These are phyloP conservation scores for Pseudoneurospora amorphoporcata DNA, from an alignment of 495 filamentous ascomycete genomes.

Conservation along the genomic window DNA sequence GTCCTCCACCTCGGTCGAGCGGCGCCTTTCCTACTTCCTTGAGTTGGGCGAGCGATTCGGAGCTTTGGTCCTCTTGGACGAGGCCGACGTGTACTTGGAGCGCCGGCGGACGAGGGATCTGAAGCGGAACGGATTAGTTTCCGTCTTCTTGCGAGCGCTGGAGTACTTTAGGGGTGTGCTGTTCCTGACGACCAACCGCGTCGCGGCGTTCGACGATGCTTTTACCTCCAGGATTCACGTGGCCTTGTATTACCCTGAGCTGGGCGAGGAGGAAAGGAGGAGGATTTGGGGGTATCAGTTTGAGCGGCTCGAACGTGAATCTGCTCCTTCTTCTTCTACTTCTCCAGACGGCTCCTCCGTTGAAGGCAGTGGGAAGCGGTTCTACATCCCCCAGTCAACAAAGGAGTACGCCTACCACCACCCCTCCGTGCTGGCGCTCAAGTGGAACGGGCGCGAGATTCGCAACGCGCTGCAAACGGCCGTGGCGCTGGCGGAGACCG, in stretches of 20 bases:
- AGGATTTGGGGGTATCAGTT: conserved; percentile 32
- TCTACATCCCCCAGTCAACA: conserved; percentile 18
- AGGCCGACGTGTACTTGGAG: conserved; percentile 45
- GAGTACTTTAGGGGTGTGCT: conserved; percentile 34
- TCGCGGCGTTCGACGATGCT: conserved; percentile 31
- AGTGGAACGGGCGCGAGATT: conserved; percentile 33
- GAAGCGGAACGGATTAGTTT: conserved; percentile 66
- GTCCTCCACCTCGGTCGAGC: conserved; percentile 22
- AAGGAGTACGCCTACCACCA: conserved; percentile 20
- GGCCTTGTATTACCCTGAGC: conserved; percentile 28
- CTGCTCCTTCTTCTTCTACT: not conserved
- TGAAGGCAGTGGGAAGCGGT: conserved; percentile 11
- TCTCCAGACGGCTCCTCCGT: not conserved
- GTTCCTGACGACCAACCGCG: conserved; percentile 35
- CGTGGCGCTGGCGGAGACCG: conserved; percentile 32
- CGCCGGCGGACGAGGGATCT: conserved; percentile 61
- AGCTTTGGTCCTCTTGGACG: conserved; percentile 32
- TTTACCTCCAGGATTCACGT: conserved; percentile 36
- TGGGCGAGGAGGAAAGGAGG: conserved; percentile 23
- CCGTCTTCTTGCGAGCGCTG: conserved; percentile 41
- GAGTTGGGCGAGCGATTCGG: conserved; percentile 33
- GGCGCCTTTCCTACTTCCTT: conserved; percentile 29
- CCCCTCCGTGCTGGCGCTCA: conserved; percentile 18
- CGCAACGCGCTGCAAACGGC: conserved; percentile 35
- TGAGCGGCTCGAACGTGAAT: conserved; percentile 18